phyloP scores from a whole-genome alignment of 495 filamentous ascomycete genomes.

The Penicillium crystallinum region DNA sequence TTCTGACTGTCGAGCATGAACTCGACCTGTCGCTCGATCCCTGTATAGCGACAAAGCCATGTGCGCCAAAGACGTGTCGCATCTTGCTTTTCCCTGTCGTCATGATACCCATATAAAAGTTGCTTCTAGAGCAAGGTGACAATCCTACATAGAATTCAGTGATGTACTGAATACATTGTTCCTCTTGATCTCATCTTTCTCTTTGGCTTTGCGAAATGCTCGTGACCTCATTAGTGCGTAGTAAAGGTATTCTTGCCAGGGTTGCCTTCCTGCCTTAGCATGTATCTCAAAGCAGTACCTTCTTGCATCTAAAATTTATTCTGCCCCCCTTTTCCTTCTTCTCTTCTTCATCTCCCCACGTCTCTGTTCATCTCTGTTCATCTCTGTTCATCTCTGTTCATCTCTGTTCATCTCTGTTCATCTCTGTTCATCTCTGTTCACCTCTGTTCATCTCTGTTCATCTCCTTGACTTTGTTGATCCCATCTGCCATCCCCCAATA shows the following conservation, averaged over 20 bases:
- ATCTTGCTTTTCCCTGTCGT: neutral
- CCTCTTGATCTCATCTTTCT: neutral
- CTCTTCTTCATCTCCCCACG: slow-evolving; percentile 4
- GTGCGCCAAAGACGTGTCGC: slow-evolving; percentile 3
- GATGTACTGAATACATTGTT: slow-evolving; percentile 1
- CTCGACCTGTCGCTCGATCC: neutral
- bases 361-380: neutral
- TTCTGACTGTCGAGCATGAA: slow-evolving; percentile 5
- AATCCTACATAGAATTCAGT: slow-evolving; percentile 4
- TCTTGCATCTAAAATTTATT: neutral
- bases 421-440: neutral
- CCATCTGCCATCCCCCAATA: neutral
- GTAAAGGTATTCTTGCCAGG: neutral
- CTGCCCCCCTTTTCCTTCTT: neutral
- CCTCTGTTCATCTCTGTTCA: neutral
- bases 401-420: neutral
- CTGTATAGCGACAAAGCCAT: neutral
- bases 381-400: neutral
- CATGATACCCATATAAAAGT: slow-evolving; percentile 9
- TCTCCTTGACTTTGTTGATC: neutral
- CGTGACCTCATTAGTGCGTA: neutral
- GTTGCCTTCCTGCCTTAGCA: neutral
- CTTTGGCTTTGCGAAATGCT: neutral
- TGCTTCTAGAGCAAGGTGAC: slow-evolving; percentile 7
- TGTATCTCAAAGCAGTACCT: neutral